Evolutionary conservation across 192 early-diverging fungal genomes (phyloP).

Genomic region (Coemansia sp.): DNA sequence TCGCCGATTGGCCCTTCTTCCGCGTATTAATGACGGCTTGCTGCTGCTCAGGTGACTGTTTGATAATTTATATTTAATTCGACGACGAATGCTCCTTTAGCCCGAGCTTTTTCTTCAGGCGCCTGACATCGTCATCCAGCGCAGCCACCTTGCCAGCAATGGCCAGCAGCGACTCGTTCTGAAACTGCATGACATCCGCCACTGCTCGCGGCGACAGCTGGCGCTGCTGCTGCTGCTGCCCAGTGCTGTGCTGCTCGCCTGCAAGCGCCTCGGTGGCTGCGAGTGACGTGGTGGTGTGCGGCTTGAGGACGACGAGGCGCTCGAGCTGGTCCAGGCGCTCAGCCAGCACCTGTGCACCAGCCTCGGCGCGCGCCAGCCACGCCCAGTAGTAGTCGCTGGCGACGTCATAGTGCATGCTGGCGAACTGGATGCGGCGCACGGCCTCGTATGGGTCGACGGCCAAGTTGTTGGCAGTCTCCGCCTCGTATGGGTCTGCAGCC

Average conservation of each 20-base stretch:
- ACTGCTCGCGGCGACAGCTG: slow-evolving; percentile 30
- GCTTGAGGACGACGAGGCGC: too few species aligned
- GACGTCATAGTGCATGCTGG: slow-evolving; percentile 37
- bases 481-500: background rate
- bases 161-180: slow-evolving; percentile 51
- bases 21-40: too few species aligned
- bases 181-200: slow-evolving; percentile 39
- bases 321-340: slow-evolving; percentile 50
- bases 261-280: too few species aligned
- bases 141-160: slow-evolving; percentile 48
- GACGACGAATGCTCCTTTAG: slow-evolving; percentile 18
- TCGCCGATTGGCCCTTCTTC: background rate
- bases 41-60: slow-evolving; percentile 1
- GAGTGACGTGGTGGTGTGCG: too few species aligned
- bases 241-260: too few species aligned
- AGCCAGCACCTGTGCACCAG: slow-evolving; percentile 23
- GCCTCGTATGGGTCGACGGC: slow-evolving; percentile 34
- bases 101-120: slow-evolving; percentile 24
- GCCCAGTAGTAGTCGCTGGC: slow-evolving; percentile 52
- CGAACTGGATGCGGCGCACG: slow-evolving; percentile 40
- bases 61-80: background rate
- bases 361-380: slow-evolving; percentile 38
- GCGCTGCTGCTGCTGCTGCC: background rate
- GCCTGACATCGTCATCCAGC: slow-evolving; percentile 37
- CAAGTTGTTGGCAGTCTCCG: background rate